Conservation (phyloP, 129 eudicot genomes). For the Helianthus tuberosus region DNA sequence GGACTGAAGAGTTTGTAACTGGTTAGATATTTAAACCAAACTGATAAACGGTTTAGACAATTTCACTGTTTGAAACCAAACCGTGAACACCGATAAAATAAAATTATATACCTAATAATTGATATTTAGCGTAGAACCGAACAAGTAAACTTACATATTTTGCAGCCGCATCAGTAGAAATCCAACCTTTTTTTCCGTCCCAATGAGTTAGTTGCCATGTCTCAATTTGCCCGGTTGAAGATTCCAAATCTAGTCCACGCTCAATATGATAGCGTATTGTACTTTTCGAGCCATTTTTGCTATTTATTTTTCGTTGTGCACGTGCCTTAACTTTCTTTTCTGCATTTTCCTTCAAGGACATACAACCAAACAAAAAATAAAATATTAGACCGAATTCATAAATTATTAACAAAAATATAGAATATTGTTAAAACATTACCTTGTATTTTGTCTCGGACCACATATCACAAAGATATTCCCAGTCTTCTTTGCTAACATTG, state of each 20-base stretch:
- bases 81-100: neutral
- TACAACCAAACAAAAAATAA: neutral
- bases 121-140: neutral
- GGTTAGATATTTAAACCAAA: too few relatives aligned
- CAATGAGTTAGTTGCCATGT: too few relatives aligned
- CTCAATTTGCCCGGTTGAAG: too few relatives aligned
- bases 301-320: neutral
- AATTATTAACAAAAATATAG: neutral
- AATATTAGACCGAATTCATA: neutral
- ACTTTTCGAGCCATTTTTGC: too few relatives aligned
- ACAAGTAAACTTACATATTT: conserved; percentile 17
- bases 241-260: too few relatives aligned
- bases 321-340: neutral
- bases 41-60: too few relatives aligned
- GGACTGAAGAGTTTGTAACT: too few relatives aligned
- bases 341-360: neutral
- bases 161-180: neutral
- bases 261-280: too few relatives aligned
- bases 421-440: neutral
- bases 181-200: too few relatives aligned
- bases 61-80: too few relatives aligned
- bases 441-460: neutral
- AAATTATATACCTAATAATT: neutral
- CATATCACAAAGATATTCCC: conserved; percentile 13
- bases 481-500: conserved; percentile 1